Evolutionary conservation across 2,329 filamentous ascomycete species (phyloP).

Genomic region (Fusarium bulbicola): DNA sequence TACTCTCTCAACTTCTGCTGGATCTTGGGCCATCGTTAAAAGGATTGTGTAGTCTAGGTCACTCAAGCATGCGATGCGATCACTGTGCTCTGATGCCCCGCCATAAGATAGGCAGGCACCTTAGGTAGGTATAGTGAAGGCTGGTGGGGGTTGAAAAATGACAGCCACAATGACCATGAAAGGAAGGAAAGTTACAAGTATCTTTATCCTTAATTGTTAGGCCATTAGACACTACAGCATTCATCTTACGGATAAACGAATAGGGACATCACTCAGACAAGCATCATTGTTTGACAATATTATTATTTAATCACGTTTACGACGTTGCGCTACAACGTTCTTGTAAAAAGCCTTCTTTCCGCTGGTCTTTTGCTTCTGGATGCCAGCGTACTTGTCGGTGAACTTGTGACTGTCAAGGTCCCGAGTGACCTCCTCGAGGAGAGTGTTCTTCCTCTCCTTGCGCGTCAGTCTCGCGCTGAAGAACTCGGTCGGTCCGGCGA

Average conservation of each 20-base stretch:
- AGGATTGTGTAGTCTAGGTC: not conserved
- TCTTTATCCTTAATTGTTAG: not conserved
- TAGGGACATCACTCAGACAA: not conserved
- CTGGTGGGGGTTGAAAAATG: not conserved
- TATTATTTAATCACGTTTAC: slow-evolving; percentile 41
- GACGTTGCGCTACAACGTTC: slow-evolving; percentile 66
- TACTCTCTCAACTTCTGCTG: not conserved
- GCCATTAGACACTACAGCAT: not conserved
- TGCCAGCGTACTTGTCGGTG: slow-evolving; percentile 86
- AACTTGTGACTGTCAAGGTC: slow-evolving; percentile 69
- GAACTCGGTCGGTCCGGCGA: slow-evolving; percentile 90
- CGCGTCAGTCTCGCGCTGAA: slow-evolving; percentile 82
- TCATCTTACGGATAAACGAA: not conserved
- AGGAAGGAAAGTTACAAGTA: not conserved
- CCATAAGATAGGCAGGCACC: not conserved
- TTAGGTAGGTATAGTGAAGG: not conserved
- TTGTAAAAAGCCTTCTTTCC: slow-evolving; percentile 94
- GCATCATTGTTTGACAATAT: not conserved
- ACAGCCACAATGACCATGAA: not conserved
- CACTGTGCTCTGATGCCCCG: not conserved
- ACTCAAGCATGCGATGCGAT: not conserved
- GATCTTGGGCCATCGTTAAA: not conserved
- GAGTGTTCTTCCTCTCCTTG: slow-evolving; percentile 86
- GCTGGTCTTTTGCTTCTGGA: slow-evolving; percentile 83
- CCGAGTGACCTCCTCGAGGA: slow-evolving; percentile 82